Evolutionary conservation across 2,329 filamentous ascomycete genomes (phyloP).

Genomic region (Chaetomium sp.): DNA sequence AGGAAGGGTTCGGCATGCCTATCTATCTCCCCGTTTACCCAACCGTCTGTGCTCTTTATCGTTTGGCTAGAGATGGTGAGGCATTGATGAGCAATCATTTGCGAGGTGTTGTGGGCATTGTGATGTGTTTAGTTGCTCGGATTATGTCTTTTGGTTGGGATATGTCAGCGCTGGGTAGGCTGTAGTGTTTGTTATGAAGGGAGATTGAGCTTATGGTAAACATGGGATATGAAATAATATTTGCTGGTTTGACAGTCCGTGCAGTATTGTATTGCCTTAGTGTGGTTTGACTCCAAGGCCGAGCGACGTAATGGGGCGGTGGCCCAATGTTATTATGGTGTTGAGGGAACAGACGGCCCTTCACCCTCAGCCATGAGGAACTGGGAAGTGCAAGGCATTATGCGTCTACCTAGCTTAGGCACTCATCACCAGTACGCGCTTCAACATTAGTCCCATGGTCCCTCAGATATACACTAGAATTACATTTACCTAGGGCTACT

Average conservation of each 20-base stretch:
- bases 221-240: neutral
- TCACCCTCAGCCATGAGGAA: too few species aligned
- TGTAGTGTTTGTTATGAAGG: neutral
- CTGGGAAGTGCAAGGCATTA: neutral
- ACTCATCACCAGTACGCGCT: neutral
- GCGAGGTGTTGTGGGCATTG: neutral
- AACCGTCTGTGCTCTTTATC: neutral
- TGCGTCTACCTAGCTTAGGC: too few species aligned
- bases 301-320: neutral
- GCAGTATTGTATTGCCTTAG: neutral
- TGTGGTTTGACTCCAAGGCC: neutral
- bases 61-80: neutral
- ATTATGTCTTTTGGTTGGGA: neutral
- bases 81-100: neutral
- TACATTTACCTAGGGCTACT: slow-evolving; percentile 1
- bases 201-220: neutral
- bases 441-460: neutral
- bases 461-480: slow-evolving; percentile 19
- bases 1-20: too few species aligned
- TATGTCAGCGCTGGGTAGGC: neutral
- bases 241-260: neutral
- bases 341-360: neutral
- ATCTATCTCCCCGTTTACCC: neutral
- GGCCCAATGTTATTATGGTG: neutral
- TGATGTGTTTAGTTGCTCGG: neutral